Evolutionary conservation across 2,329 filamentous ascomycete genomes (phyloP), one percentile per base, ranked within the genome.

Genomic region (Atkinsonella texensis): DNA sequence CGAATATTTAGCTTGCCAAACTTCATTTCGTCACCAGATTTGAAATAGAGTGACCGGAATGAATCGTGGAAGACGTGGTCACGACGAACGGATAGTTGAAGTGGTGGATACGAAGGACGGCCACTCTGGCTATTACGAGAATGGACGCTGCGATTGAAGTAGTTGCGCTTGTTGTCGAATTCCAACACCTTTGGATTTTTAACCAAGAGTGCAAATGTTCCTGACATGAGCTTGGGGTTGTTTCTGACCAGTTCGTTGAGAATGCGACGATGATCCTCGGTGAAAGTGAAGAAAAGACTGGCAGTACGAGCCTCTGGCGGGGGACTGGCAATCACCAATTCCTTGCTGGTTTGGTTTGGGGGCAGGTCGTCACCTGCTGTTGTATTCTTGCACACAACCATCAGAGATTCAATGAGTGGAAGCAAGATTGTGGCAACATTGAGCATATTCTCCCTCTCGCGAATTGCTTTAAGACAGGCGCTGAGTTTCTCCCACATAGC

Each of bases 341-440:
- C 87, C 63, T 85, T 86, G 55, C 67, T 70, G 39, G 68, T 52
- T 65, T 76, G 65, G 61, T 63, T 65, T 57, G 77, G 66, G 46
- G 70, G 62, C 10, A 64, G 86, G 28, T 81, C 71, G 54, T 93
- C 87, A 62, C 83, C 84, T 50, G 89, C 74, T 1, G 89, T 86
- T 9, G 89, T 95, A 67, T 97, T 97, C 74, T 97, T 98, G 78
- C 94, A 98, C 31, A 98, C 90, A 50, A 98, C 93, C 93, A 98
- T 98, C 55, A 98, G 75, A 6, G 90, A 89, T 68, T 98, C 93
- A 55, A 98, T 96, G 32, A 98, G 74, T 32, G 93, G 93, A 38
- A 97, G 74, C 28, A 98, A 77, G 56, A 97, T 97, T 0, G 91
- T 97, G 32, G 93, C 94, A 52, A 98, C 90, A 62, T 95, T 96